phyloP scores from a whole-genome alignment of 2,329 filamentous ascomycete species.

The Penicillium griseofulvum region DNA sequence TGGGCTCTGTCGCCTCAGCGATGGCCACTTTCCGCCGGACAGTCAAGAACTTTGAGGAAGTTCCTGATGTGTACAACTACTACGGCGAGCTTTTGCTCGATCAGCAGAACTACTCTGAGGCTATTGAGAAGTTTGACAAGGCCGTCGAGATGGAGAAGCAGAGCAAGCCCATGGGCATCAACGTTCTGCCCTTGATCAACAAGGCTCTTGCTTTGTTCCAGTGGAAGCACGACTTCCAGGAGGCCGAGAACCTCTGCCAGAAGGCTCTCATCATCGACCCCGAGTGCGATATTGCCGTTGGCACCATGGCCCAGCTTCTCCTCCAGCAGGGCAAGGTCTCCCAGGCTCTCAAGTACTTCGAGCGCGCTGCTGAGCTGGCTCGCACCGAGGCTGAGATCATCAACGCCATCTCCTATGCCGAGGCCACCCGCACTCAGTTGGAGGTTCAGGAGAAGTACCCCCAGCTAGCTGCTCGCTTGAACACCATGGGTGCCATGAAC shows the following conservation, averaged over 20 bases:
- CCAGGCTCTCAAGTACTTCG: constrained; percentile 93
- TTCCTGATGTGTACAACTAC: constrained; percentile 99
- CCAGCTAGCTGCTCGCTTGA: constrained; percentile 70
- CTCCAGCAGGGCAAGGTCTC: constrained; percentile 97
- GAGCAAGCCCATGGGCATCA: constrained; percentile 91
- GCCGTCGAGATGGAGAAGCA: constrained; percentile 99
- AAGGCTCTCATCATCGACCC: constrained; percentile 97
- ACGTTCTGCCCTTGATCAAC: constrained; percentile 96
- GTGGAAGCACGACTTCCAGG: constrained; percentile 94
- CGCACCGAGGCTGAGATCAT: constrained; percentile 94
- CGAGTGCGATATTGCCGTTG: constrained; percentile 97
- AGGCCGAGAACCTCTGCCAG: constrained; percentile 94
- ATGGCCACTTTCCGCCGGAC: constrained; percentile 98
- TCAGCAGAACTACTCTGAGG: constrained; percentile 92
- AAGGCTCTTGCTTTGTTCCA: constrained; percentile 97
- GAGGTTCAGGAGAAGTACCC: constrained; percentile 88
- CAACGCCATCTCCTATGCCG: constrained; percentile 93
- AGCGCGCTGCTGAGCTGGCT: constrained; percentile 89
- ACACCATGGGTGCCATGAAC: constrained; percentile 53
- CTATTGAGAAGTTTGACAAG: constrained; percentile 95
- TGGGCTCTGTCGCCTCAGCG: constrained; percentile 94
- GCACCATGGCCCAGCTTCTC: constrained; percentile 96
- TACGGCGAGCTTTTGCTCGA: constrained; percentile 95
- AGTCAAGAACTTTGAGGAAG: constrained; percentile 97
- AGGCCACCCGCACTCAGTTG: constrained; percentile 93